Conservation (phyloP, 148 eudicot genomes). For the Arctostaphylos glauca region DNA sequence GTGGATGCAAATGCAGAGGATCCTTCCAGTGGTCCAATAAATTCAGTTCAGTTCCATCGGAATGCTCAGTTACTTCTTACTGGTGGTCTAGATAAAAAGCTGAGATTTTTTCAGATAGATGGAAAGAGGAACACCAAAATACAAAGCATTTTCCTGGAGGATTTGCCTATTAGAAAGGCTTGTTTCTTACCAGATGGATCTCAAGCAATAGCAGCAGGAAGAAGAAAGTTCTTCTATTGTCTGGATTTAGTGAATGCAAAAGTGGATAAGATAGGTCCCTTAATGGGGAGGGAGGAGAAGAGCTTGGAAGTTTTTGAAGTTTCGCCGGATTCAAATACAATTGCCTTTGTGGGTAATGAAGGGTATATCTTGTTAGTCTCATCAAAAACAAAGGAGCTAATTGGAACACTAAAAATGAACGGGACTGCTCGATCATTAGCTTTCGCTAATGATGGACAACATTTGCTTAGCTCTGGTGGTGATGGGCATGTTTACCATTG, state of each 20-base stretch:
- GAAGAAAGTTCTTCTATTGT: constrained; percentile 88
- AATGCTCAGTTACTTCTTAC: constrained; percentile 84
- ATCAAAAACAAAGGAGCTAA: constrained; percentile 73
- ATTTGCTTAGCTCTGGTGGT: constrained; percentile 81
- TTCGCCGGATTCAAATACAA: constrained; percentile 88
- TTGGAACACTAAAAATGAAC: constrained; percentile 91
- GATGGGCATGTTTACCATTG: constrained; percentile 87
- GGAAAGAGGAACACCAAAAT: constrained; percentile 79
- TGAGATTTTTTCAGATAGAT: constrained; percentile 86
- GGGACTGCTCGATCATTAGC: constrained; percentile 83
- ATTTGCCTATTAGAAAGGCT: constrained; percentile 74
- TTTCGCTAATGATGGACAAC: constrained; percentile 62
- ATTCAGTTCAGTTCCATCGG: constrained; percentile 85
- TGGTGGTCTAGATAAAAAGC: constrained; percentile 65
- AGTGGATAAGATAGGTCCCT: constrained; percentile 70
- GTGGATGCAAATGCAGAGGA: constrained; percentile 75
- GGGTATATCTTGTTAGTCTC: constrained; percentile 87
- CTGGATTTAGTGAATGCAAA: constrained; percentile 71
- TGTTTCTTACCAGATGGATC: constrained; percentile 89
- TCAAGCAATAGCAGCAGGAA: constrained; percentile 68
- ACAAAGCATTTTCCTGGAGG: constrained; percentile 74
- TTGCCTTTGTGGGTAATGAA: constrained; percentile 87
- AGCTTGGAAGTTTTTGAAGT: constrained; percentile 84
- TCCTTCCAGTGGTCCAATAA: constrained; percentile 52
- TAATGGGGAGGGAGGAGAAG: constrained; percentile 87